Base-by-base conservation (phyloP, 129 eudicot species). In the Oenanthe sinensis region DNA sequence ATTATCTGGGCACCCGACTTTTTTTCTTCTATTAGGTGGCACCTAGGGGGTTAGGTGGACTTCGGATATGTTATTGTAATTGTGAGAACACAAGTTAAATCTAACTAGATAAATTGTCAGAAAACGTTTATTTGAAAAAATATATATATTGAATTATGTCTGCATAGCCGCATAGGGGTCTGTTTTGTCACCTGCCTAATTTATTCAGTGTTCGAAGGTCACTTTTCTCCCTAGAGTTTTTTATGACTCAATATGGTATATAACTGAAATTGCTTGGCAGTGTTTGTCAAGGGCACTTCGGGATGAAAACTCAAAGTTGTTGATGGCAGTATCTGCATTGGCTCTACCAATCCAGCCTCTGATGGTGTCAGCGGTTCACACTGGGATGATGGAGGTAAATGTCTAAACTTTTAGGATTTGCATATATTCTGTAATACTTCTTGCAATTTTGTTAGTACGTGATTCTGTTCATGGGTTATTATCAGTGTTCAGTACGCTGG, bases 381-480 rank as follows among this genome's bases (percentile, higher is more conserved):
- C 98, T n/a, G 97, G 98, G 62, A 86, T 94, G 87, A 94, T 94
- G 98, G 98, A 93, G 97, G 98, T 92, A 92, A 30, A 37, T 44
- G 30, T 65, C 54, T 72, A 46, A 69, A 82, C 24, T 37, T 71
- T 76, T 52, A 71, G 12, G 46, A 28, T 17, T 40, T 4, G 15
- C 24, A 3, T 22, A 20, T 20, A 40, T 71, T 40, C 5, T 40
- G 45, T 0, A 19, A 17, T 26, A 6, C 26, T 14, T 17, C 17
- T 19, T 69, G 46, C 47, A 19, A 69, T 69, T 17, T 19, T 40
- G 14, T 43, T 71, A 71, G 42, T 13, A 12, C 19, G 10, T 30
- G 22, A 65, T 8, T 12, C 40, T 39, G 46, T 42, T 16, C 46
- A 9, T 71, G 26, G 26, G 13, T 40, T 20, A 42, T 40, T 39